Conservation (phyloP, 805 yeast species). For the Saccharomycopsis lassenensis region DNA sequence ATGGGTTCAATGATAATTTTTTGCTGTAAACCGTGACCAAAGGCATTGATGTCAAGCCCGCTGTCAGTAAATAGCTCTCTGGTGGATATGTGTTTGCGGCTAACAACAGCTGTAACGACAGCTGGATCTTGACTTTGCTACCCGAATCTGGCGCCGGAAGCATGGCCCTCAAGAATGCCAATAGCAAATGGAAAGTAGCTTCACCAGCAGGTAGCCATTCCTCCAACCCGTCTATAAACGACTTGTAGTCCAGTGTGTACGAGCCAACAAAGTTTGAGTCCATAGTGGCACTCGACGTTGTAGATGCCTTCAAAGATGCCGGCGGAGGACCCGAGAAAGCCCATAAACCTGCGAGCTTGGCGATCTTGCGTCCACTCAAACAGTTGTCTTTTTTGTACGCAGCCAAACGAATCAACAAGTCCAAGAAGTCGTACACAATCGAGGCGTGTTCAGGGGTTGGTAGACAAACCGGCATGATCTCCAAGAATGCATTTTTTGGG, state of each 20-base stretch:
- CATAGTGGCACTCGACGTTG: conserved; percentile 21
- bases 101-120: conserved; percentile 51
- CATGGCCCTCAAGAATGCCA: conserved; percentile 69
- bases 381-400: conserved; percentile 71
- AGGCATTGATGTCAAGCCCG: conserved; percentile 27
- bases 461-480: conserved; percentile 75
- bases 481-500: conserved; percentile 65
- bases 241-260: conserved; percentile 17
- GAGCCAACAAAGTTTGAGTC: conserved; percentile 1
- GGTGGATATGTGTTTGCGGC: conserved; percentile 70
- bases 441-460: conserved; percentile 82
- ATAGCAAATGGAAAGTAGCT: conserved; percentile 71
- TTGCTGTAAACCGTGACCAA: conserved; percentile 42
- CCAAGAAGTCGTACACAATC: conserved; percentile 79
- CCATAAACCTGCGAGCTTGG: conserved; percentile 82
- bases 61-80: conserved; percentile 30
- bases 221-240: conserved; percentile 59
- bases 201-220: conserved; percentile 76
- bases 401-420: conserved; percentile 63
- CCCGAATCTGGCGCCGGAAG: conserved; percentile 55
- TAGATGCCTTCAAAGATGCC: conserved; percentile 16
- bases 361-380: conserved; percentile 67
- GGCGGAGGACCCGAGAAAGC: conserved; percentile 48
- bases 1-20: conserved; percentile 32
- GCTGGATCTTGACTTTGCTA: conserved; percentile 47